These are phyloP conservation scores for Olyra latifolia DNA, from an alignment of 176 grass and related monocot genomes.

Conservation along the genomic window DNA sequence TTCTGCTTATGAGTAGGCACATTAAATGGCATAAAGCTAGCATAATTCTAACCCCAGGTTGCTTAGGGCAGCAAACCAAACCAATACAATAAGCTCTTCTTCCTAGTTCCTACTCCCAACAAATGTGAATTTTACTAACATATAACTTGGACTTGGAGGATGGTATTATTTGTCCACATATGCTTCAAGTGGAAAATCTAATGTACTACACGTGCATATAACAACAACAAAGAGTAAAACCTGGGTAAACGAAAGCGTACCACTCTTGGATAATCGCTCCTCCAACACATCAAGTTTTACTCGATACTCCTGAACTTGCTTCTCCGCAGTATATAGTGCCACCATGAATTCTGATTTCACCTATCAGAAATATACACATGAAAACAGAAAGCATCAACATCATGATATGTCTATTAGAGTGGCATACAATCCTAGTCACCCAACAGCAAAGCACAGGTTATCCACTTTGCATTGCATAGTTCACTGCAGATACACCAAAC, in stretches of 20 bases:
- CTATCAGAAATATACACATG: constrained; percentile 36
- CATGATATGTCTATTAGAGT: background rate
- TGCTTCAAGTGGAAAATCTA: background rate
- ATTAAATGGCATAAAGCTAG: constrained; percentile 24
- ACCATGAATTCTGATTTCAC: constrained; percentile 91
- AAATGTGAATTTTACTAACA: background rate
- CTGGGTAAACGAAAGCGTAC: constrained; percentile 40
- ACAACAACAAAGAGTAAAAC: background rate
- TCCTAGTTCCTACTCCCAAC: background rate
- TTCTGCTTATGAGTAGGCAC: background rate
- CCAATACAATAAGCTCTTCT: background rate
- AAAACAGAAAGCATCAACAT: constrained; percentile 7
- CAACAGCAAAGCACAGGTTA: background rate
- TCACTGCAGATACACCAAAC: constrained; percentile 4
- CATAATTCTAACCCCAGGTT: background rate
- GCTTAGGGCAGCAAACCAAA: constrained; percentile 17
- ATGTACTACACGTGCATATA: background rate
- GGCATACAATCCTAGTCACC: background rate
- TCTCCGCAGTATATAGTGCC: constrained; percentile 68
- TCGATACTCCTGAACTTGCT: constrained; percentile 71
- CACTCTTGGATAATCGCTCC: constrained; percentile 61
- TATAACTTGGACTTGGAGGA: background rate
- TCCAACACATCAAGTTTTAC: constrained; percentile 45
- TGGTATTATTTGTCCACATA: background rate
- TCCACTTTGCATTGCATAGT: background rate